Evolutionary conservation across 257 asterid genomes (phyloP), one percentile per base, ranked within the genome.

Genomic region (Haberlea rhodopensis): DNA sequence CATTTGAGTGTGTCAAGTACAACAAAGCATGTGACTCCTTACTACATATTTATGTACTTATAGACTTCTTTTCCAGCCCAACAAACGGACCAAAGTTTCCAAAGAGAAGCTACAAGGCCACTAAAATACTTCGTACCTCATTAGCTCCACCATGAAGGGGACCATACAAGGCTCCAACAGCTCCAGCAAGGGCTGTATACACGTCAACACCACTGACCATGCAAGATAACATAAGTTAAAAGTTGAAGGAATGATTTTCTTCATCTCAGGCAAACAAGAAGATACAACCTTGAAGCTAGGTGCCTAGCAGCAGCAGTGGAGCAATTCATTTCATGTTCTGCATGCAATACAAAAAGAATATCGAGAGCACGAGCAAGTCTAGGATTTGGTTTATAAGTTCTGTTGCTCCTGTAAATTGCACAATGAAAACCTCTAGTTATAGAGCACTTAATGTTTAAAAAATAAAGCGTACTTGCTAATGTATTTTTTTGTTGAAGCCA

Each of bases 101-200:
- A 20, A 57, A 25, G 5, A 31, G 63, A 65, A 46, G 55, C 70
- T 71, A 49, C 60, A 55, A 1, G 63, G 24, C 34, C 18, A 67
- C 48, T 51, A 58, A 56, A 53, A 45, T 48, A 62, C 22, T 3
- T 37, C 20, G 21, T 85, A 94, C 99, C 96, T 94, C 99, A 70
- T 90, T 94, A 6, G 99, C 99, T 70, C 99, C 99, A 75, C 99
- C 99, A 75, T 94, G 99, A 74, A 94, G 97, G 48, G 99, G 97
- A 61, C 99, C 99, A 79, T 94, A 94, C 85, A 94, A 70, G 51
- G 99, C 99, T 71, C 99, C 99, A 72, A 90, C 99, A 19, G 99
- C 97, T 68, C 99, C 99, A 69, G 99, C 83, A 68, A 94, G 89
- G 75, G 99, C 96, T 1, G 99, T 94, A 77, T 86, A 94, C 19